Percentiles rank a stretch among this genome's conserved stretches.
phyloP scores from a whole-genome alignment of 495 filamentous ascomycete genomes.

The Xeromyces bisporus region DNA sequence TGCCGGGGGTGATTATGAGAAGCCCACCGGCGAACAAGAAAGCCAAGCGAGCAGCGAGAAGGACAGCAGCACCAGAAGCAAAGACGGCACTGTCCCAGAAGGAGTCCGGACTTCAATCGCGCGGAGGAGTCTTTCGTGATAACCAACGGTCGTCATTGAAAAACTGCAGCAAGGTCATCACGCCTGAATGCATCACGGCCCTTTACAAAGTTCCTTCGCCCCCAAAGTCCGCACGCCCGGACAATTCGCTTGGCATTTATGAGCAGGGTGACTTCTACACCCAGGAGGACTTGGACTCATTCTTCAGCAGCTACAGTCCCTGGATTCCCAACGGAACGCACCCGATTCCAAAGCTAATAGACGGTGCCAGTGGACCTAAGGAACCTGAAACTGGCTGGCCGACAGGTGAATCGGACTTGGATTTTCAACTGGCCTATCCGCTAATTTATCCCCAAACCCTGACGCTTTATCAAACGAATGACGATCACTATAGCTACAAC shows the following conservation, averaged over 20 bases:
- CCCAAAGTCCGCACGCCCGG: constrained; percentile 12
- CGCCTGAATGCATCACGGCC: constrained; percentile 35
- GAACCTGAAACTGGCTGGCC: constrained; percentile 8
- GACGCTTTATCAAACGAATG: constrained; percentile 39
- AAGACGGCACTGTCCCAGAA: too few species aligned
- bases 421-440: constrained; percentile 28
- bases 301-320: constrained; percentile 32
- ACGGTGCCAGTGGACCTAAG: constrained; percentile 22
- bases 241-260: constrained; percentile 37
- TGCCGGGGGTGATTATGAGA: too few species aligned
- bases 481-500: constrained; percentile 19
- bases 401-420: constrained; percentile 29
- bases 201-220: constrained; percentile 34
- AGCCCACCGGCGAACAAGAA: too few species aligned
- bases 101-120: background rate
- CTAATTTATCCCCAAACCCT: constrained; percentile 37
- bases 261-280: constrained; percentile 33
- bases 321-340: constrained; percentile 25
- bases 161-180: constrained; percentile 29
- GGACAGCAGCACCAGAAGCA: background rate
- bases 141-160: background rate
- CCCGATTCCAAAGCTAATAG: constrained; percentile 24
- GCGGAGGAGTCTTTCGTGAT: background rate
- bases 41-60: too few species aligned
- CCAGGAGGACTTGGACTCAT: constrained; percentile 39